Evolutionary conservation across 2,329 filamentous ascomycete species (phyloP).

Genomic region (Rutstroemia sp.): DNA sequence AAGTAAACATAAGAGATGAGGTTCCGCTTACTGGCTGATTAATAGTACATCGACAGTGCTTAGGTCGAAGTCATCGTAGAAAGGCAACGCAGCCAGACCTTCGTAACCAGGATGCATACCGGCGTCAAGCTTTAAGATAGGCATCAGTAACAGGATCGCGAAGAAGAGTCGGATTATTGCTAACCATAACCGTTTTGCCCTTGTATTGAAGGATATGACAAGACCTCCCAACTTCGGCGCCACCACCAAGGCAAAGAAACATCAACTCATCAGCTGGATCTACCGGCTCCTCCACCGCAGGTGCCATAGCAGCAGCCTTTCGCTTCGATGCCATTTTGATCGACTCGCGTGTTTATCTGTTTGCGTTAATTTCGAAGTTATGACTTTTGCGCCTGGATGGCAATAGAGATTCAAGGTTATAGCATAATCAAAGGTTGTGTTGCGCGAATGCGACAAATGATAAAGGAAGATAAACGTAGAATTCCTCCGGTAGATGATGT

Average conservation of each 20-base stretch:
- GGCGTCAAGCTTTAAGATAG: slow-evolving; percentile 68
- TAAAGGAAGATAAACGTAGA: background rate
- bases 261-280: slow-evolving; percentile 91
- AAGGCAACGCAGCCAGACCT: slow-evolving; percentile 84
- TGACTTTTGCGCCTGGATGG: background rate
- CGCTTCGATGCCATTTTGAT: slow-evolving; percentile 83
- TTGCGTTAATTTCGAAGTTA: background rate
- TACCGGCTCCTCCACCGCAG: slow-evolving; percentile 70
- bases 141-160: background rate
- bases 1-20: slow-evolving; percentile 10
- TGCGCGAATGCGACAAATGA: background rate
- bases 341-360: background rate
- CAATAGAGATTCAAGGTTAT: background rate
- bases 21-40: slow-evolving; percentile 89
- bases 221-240: slow-evolving; percentile 93
- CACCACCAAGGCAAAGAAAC: slow-evolving; percentile 88
- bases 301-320: slow-evolving; percentile 70
- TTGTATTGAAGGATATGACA: slow-evolving; percentile 99
- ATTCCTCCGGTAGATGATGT: background rate
- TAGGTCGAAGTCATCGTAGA: slow-evolving; percentile 97
- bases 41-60: slow-evolving; percentile 95
- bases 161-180: slow-evolving; percentile 23
- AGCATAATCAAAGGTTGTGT: background rate
- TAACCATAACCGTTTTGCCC: slow-evolving; percentile 96
- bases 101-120: slow-evolving; percentile 96